Conservation (phyloP, 176 grass and related monocot species). For the Zoysia pacifica region DNA sequence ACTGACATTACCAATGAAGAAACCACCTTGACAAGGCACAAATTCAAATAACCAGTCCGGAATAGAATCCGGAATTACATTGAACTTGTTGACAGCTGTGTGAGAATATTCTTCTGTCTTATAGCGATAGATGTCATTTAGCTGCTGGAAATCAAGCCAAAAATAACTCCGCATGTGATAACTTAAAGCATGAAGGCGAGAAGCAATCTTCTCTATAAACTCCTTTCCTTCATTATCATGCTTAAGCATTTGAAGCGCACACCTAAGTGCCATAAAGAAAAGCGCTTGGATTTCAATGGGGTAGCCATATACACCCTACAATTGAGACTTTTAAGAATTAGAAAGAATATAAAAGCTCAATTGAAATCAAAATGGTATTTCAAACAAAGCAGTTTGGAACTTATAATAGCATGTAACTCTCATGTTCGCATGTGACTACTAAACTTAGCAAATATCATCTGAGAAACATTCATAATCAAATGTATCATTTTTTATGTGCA, state of each 20-base stretch:
- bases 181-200: conserved; percentile 78
- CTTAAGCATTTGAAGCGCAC: conserved; percentile 67
- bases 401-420: neutral
- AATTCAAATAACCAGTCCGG: conserved; percentile 82
- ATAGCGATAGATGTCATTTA: conserved; percentile 81
- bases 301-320: conserved; percentile 78
- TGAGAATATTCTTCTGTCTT: conserved; percentile 86
- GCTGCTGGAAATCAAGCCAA: conserved; percentile 82
- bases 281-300: conserved; percentile 79
- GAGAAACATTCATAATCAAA: conserved; percentile 22
- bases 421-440: neutral
- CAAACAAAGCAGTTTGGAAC: neutral
- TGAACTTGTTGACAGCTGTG: conserved; percentile 83
- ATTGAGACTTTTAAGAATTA: conserved; percentile 5
- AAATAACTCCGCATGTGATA: conserved; percentile 86
- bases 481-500: neutral
- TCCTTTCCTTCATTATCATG: conserved; percentile 74
- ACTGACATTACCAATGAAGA: conserved; percentile 79
- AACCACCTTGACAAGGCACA: conserved; percentile 75
- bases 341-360: conserved; percentile 21
- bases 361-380: conserved; percentile 7
- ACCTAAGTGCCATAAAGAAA: conserved; percentile 79
- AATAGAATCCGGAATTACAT: conserved; percentile 82
- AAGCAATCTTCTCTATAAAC: conserved; percentile 62
- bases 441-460: neutral